Evolutionary conservation across 2,329 filamentous ascomycete species (phyloP).

Genomic region (Xylariaceae sp.): DNA sequence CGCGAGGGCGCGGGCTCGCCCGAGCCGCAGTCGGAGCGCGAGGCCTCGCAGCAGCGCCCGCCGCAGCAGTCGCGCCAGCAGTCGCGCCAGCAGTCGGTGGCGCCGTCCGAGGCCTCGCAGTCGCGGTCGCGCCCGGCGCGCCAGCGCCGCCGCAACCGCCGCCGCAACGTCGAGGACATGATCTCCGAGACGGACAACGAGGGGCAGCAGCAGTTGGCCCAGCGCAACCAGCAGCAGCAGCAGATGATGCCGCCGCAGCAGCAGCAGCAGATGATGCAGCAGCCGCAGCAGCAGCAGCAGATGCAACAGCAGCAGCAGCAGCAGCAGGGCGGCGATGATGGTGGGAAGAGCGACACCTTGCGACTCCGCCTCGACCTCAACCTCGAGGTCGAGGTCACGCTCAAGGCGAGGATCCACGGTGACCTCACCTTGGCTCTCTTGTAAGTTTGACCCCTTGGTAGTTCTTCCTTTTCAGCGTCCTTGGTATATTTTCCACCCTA

Average conservation of each 20-base stretch:
- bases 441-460: constrained; percentile 27
- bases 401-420: constrained; percentile 79
- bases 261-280: constrained; percentile 10
- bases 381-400: constrained; percentile 73
- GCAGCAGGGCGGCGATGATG: constrained; percentile 15
- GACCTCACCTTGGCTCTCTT: constrained; percentile 68
- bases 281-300: constrained; percentile 12
- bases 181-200: constrained; percentile 10
- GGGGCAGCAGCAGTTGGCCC: constrained; percentile 8
- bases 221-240: constrained; percentile 5
- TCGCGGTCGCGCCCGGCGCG: constrained; percentile 9
- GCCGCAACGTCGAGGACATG: constrained; percentile 2
- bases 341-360: constrained; percentile 52
- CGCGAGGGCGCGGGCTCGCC: too few species aligned
- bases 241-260: constrained; percentile 4
- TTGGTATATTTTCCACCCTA: too few species aligned
- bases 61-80: constrained; percentile 3
- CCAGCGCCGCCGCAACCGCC: constrained; percentile 13
- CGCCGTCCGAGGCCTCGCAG: constrained; percentile 8
- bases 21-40: too few species aligned
- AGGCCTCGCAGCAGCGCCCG: background rate
- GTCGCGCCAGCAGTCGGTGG: constrained; percentile 8
- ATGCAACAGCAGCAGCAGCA: constrained; percentile 11
- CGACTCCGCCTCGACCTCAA: constrained; percentile 70
- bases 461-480: too few species aligned